Conservation (phyloP, 208 protist genomes). For the Leishmania mexicana region DNA sequence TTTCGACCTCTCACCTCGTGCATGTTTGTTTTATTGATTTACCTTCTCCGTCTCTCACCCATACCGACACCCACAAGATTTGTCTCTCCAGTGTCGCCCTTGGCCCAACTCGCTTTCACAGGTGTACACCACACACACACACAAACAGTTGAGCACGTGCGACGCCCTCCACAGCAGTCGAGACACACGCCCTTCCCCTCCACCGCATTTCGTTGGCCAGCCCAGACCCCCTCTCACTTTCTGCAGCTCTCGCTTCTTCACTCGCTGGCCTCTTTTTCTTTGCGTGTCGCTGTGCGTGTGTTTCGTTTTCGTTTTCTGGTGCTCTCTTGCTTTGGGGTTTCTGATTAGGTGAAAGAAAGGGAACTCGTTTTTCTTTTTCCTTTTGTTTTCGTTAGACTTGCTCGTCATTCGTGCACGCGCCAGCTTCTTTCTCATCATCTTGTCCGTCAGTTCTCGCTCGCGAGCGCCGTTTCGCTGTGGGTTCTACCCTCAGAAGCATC, state of each 20-base stretch:
- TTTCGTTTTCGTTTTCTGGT: background rate
- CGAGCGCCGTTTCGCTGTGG: background rate
- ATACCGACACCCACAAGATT: background rate
- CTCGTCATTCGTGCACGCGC: background rate
- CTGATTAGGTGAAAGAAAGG: background rate
- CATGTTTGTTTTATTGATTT: background rate
- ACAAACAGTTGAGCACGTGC: background rate
- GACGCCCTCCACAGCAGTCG: background rate
- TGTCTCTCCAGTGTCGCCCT: background rate
- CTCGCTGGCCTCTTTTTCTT: background rate
- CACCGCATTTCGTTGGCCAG: background rate
- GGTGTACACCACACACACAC: background rate
- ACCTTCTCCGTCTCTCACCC: background rate
- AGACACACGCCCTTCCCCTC: background rate
- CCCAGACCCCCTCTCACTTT: background rate
- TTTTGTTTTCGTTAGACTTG: background rate
- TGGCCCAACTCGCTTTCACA: background rate
- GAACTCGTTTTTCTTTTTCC: background rate
- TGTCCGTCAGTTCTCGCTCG: background rate
- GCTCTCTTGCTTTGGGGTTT: background rate
- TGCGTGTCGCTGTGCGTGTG: background rate
- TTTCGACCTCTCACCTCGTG: background rate
- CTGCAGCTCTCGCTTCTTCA: background rate
- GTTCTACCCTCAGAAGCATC: background rate
- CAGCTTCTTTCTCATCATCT: background rate